A percentile compares a stretch with the other conserved stretches of the same genome.
Evolutionary conservation across 345 rosid species (phyloP).

Genomic region (Ricinus communis): DNA sequence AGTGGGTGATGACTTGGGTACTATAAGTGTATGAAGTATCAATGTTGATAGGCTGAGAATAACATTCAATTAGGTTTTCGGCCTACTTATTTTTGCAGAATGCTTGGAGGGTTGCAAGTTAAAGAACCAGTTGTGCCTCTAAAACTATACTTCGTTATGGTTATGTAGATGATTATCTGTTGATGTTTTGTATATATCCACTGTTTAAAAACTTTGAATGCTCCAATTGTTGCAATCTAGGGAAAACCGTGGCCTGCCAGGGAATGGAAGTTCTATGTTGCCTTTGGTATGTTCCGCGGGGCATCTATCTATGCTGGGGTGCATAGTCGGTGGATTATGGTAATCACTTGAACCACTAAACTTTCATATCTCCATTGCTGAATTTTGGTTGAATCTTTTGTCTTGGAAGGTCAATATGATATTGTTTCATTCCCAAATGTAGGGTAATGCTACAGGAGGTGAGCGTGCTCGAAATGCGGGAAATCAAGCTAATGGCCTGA

Average conservation of each 20-base stretch:
- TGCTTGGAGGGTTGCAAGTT: too few relatives aligned
- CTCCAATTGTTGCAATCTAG: constrained; percentile 42
- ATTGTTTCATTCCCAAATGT: constrained; percentile 17
- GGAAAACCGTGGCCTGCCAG: constrained; percentile 85
- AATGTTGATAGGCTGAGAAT: too few relatives aligned
- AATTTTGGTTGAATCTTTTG: background rate
- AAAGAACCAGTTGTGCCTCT: background rate
- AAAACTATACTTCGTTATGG: background rate
- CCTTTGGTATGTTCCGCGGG: constrained; percentile 87
- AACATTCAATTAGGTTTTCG: too few relatives aligned
- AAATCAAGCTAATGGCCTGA: constrained; percentile 51
- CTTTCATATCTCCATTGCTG: background rate
- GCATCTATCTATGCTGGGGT: constrained; percentile 80
- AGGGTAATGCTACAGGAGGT: constrained; percentile 98
- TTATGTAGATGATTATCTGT: background rate
- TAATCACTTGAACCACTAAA: constrained; percentile 26
- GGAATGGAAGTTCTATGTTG: constrained; percentile 87
- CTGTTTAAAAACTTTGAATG: background rate
- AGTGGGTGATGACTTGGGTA: too few relatives aligned
- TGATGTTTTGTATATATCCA: background rate
- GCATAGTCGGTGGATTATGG: constrained; percentile 88
- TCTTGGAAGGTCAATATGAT: constrained; percentile 1
- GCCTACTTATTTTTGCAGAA: too few relatives aligned
- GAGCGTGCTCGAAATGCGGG: constrained; percentile 73
- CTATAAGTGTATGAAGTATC: too few relatives aligned